Conservation (phyloP, 768 basidiomycete genomes). For the Pisolithus orientalis region DNA sequence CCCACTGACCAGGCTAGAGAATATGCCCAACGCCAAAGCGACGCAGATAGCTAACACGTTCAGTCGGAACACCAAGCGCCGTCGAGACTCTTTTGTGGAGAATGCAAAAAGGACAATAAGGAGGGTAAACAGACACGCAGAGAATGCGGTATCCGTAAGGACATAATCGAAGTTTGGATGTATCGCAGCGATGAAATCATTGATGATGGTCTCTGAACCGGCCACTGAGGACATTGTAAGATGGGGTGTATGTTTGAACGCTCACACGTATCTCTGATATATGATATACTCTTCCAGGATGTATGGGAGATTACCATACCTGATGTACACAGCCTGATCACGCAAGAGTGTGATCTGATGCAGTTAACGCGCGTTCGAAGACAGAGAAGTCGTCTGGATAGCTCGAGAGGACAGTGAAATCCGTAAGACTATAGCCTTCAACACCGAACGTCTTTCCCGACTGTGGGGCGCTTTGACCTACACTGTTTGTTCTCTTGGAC, state of each 20-base stretch:
- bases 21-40: conserved; percentile 21
- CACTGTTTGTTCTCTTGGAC: too few species aligned
- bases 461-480: too few species aligned
- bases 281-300: neutral
- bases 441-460: too few species aligned
- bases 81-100: conserved; percentile 21
- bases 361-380: too few species aligned
- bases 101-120: conserved; percentile 29
- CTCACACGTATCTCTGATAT: neutral
- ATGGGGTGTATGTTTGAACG: too few species aligned
- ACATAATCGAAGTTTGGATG: conserved; percentile 15
- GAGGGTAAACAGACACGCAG: conserved; percentile 27
- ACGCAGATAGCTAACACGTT: conserved; percentile 23
- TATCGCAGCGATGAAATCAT: conserved; percentile 12
- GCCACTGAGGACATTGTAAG: neutral
- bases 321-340: too few species aligned
- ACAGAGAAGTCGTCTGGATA: too few species aligned
- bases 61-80: conserved; percentile 27
- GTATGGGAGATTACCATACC: too few species aligned
- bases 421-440: too few species aligned
- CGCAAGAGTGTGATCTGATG: too few species aligned
- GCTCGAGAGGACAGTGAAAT: too few species aligned
- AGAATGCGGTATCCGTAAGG: conserved; percentile 24
- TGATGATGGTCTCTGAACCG: neutral
- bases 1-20: conserved; percentile 10